Percentiles rank a stretch among this genome's conserved stretches.
Conservation (phyloP, 352 stramenopile genomes). For the Aphanomyces stellatus region DNA sequence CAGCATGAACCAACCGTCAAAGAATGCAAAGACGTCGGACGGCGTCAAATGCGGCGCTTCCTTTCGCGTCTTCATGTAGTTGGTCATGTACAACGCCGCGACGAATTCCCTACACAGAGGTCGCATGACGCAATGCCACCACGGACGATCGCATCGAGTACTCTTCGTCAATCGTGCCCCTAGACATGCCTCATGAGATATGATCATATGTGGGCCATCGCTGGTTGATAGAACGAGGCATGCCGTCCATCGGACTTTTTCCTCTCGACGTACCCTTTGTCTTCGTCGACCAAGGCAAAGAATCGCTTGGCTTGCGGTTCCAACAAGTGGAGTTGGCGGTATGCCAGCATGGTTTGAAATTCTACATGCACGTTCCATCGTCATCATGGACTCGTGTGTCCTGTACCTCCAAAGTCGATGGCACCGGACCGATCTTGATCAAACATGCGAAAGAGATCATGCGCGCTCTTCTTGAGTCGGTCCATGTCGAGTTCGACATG, state of each 20-base stretch:
- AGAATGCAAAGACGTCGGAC: constrained; percentile 7
- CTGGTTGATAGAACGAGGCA: background rate
- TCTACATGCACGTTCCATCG: constrained; percentile 26
- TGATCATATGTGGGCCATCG: background rate
- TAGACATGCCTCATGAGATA: background rate
- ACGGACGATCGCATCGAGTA: background rate
- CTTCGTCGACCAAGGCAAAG: constrained; percentile 60
- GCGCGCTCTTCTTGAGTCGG: constrained; percentile 38
- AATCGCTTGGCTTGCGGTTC: constrained; percentile 60
- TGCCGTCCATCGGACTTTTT: no score
- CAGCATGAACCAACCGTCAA: constrained; percentile 2
- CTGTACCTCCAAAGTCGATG: constrained; percentile 60
- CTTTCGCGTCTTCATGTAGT: constrained; percentile 34
- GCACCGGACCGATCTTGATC: constrained; percentile 65
- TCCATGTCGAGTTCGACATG: constrained; percentile 32
- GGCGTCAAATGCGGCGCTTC: background rate
- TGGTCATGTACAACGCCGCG: constrained; percentile 62
- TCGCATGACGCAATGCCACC: constrained; percentile 21
- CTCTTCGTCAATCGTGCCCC: constrained; percentile 15
- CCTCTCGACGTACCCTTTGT: constrained; percentile 66
- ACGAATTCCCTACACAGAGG: constrained; percentile 72
- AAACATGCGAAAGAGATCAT: constrained; percentile 59
- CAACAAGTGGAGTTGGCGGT: constrained; percentile 50
- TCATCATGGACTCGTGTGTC: background rate
- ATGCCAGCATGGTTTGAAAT: constrained; percentile 71